Evolutionary conservation across 495 filamentous ascomycete species (phyloP).

Genomic region (Bryoglossum gracile): DNA sequence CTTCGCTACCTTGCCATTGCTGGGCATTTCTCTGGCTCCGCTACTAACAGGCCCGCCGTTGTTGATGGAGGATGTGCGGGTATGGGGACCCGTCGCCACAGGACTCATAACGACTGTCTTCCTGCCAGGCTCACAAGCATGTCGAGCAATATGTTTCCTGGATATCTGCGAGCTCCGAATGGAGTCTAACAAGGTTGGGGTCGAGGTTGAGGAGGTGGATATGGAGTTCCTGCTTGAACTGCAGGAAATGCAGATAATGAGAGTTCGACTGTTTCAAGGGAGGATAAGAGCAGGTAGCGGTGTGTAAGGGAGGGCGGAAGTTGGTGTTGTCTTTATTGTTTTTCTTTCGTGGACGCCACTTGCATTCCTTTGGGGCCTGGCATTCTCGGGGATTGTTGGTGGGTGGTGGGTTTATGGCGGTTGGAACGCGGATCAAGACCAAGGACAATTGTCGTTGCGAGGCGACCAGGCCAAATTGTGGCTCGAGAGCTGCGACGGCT

Average conservation of each 20-base stretch:
- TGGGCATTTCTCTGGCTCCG: not conserved
- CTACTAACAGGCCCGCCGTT: slow-evolving; percentile 12
- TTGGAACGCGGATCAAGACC: no score
- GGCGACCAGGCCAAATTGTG: no score
- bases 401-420: not conserved
- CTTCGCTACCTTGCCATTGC: slow-evolving; percentile 2
- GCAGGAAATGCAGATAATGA: no score
- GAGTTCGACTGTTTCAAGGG: no score
- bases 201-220: no score
- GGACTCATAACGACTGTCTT: slow-evolving; percentile 22
- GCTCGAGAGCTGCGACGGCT: no score
- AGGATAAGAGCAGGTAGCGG: no score
- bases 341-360: not conserved
- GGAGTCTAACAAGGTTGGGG: no score
- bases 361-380: slow-evolving; percentile 1
- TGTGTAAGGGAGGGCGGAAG: not conserved
- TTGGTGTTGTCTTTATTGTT: slow-evolving; percentile 3
- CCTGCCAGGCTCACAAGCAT: slow-evolving; percentile 8
- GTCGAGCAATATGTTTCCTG: not conserved
- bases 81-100: slow-evolving; percentile 11
- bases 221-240: no score
- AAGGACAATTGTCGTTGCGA: no score
- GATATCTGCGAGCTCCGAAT: no score
- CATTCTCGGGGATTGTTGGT: not conserved
- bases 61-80: slow-evolving; percentile 9